Evolutionary conservation across 805 yeast species (phyloP).

Genomic region (Tetrapisispora fleetii): DNA sequence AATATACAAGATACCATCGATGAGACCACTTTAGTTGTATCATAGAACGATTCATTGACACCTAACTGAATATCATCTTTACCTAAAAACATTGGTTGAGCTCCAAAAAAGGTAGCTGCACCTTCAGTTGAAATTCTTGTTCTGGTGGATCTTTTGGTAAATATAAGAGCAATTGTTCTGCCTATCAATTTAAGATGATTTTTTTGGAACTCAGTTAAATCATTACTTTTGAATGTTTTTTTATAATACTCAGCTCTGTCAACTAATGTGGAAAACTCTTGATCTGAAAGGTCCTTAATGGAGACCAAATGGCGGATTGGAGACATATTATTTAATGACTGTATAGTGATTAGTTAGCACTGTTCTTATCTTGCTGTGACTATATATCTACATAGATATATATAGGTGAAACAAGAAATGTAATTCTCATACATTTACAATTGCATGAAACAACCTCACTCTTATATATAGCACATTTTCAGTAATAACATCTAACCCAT

Average conservation of each 20-base stretch:
- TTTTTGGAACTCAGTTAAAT: conserved; percentile 27
- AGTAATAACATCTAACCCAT: no score
- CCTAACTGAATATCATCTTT: conserved; percentile 95
- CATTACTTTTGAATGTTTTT: conserved; percentile 46
- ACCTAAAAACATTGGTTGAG: conserved; percentile 92
- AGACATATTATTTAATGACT: not conserved
- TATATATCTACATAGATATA: no score
- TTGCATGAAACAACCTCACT: no score
- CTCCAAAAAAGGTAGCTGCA: conserved; percentile 88
- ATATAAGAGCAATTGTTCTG: conserved; percentile 71
- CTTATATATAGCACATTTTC: no score
- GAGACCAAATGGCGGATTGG: conserved; percentile 61
- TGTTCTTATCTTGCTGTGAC: not conserved
- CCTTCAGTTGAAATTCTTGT: conserved; percentile 93
- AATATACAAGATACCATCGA: conserved; percentile 96
- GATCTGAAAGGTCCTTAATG: conserved; percentile 64
- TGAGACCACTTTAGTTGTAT: conserved; percentile 79
- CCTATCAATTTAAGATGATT: conserved; percentile 54
- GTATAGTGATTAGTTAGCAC: not conserved
- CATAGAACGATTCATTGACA: conserved; percentile 84
- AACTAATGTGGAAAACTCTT: conserved; percentile 65
- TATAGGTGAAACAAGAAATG: no score
- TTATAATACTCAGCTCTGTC: conserved; percentile 71
- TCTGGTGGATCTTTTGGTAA: conserved; percentile 88
- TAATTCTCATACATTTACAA: no score